Evolutionary conservation across 257 asterid genomes (phyloP).

Genomic region (Asclepias syriaca): DNA sequence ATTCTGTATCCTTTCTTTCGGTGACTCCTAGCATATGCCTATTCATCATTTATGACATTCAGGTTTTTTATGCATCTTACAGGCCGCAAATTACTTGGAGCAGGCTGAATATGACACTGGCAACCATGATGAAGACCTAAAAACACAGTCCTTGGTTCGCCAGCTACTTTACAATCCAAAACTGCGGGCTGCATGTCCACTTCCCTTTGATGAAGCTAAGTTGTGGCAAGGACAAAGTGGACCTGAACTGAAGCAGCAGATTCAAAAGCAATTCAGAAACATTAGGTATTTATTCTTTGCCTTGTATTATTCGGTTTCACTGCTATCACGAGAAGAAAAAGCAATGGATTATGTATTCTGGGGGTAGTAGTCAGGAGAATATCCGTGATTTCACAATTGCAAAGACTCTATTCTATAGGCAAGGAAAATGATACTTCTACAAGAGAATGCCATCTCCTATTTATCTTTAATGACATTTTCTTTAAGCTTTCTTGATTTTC

Average conservation of each 20-base stretch:
- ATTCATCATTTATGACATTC: background rate
- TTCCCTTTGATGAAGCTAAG: conserved; percentile 94
- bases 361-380: background rate
- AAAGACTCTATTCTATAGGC: background rate
- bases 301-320: background rate
- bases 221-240: conserved; percentile 96
- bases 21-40: conserved; percentile 8
- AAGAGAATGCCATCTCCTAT: background rate
- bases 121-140: conserved; percentile 65
- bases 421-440: background rate
- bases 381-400: background rate
- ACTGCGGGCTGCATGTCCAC: conserved; percentile 80
- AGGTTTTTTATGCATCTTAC: conserved; percentile 17
- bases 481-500: background rate
- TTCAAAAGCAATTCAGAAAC: conserved; percentile 83
- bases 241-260: conserved; percentile 79
- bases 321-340: background rate
- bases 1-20: conserved; percentile 6
- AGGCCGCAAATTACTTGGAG: conserved; percentile 89
- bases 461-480: background rate
- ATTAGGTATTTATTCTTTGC: conserved; percentile 48
- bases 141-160: conserved; percentile 69
- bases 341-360: background rate
- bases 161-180: conserved; percentile 76
- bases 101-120: conserved; percentile 87